Percentiles rank a stretch among this genome's conserved stretches.
These are phyloP conservation scores for Suillus sp. DNA, from an alignment of 768 basidiomycete genomes.

Conservation along the genomic window DNA sequence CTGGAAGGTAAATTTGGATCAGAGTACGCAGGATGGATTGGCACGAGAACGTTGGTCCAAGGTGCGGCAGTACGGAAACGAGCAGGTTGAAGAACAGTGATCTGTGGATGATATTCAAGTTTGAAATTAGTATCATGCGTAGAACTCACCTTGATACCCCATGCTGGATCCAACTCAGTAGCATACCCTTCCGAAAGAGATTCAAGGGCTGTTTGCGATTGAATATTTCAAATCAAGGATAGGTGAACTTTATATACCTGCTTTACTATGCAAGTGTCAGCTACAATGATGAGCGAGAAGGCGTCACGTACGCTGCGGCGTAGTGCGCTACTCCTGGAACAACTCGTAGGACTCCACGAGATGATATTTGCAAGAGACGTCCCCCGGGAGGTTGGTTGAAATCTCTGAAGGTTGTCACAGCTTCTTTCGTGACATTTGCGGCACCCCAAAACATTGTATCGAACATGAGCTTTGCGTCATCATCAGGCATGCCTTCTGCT, in stretches of 20 bases:
- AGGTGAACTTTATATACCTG: conserved; percentile 19
- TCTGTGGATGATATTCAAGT: conserved; percentile 15
- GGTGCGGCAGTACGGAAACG: conserved; percentile 22
- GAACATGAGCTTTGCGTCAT: conserved; percentile 37
- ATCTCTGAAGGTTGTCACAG: conserved; percentile 39
- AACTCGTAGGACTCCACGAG: conserved; percentile 29
- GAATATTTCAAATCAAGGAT: not conserved
- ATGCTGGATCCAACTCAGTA: conserved; percentile 44
- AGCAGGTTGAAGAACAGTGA: conserved; percentile 29
- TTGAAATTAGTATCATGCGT: not conserved
- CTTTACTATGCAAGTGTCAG: conserved; percentile 24
- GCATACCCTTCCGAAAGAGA: conserved; percentile 41
- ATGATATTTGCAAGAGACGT: conserved; percentile 40
- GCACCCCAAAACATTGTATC: conserved; percentile 44
- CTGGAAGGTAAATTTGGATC: conserved; percentile 23
- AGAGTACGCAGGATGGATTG: conserved; percentile 25
- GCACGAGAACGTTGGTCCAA: conserved; percentile 9
- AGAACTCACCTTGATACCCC: conserved; percentile 49
- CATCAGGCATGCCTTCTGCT: conserved; percentile 39
- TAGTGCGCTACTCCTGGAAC: conserved; percentile 21
- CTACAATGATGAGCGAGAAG: not conserved
- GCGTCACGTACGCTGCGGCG: conserved; percentile 29
- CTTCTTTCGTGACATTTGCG: conserved; percentile 34
- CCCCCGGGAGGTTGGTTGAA: conserved; percentile 42
- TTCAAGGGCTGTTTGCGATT: conserved; percentile 35